A percentile compares a stretch with the other conserved stretches of the same genome.
phyloP scores from a whole-genome alignment of 805 yeast genomes.

The Cyberlindnera samutprakarnensis region DNA sequence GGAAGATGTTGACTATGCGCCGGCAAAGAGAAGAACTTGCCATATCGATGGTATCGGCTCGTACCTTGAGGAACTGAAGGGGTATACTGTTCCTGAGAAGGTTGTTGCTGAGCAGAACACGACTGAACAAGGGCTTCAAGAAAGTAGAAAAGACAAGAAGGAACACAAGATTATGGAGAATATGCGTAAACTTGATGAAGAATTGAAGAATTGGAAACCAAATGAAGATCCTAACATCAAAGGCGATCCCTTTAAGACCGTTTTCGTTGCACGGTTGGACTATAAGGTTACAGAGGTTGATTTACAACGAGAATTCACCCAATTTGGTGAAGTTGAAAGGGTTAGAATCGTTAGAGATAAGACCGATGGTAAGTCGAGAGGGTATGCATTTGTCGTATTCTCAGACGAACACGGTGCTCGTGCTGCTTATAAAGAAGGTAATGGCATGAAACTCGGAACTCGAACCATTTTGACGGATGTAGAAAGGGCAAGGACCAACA shows the following conservation, averaged over 20 bases:
- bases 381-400: conserved; percentile 80
- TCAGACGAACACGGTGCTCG: conserved; percentile 53
- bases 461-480: conserved; percentile 60
- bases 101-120: neutral
- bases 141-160: conserved; percentile 22
- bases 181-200: conserved; percentile 27
- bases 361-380: conserved; percentile 49
- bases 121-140: conserved; percentile 23
- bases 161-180: conserved; percentile 16
- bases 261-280: conserved; percentile 69
- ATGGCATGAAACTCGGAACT: conserved; percentile 43
- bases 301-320: conserved; percentile 49
- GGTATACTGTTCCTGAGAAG: neutral
- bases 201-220: conserved; percentile 45
- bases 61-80: conserved; percentile 11
- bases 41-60: conserved; percentile 13
- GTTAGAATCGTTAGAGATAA: conserved; percentile 49
- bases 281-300: conserved; percentile 63
- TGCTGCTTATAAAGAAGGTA: conserved; percentile 51
- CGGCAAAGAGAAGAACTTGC: conserved; percentile 11
- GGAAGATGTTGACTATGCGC: conserved; percentile 16
- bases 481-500: conserved; percentile 59
- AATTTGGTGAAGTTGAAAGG: conserved; percentile 66
- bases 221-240: conserved; percentile 44
- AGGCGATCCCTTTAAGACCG: conserved; percentile 72